Evolutionary conservation across 129 eudicot species (phyloP), one percentile per base, ranked within the genome.

Genomic region (Mikania micrantha): DNA sequence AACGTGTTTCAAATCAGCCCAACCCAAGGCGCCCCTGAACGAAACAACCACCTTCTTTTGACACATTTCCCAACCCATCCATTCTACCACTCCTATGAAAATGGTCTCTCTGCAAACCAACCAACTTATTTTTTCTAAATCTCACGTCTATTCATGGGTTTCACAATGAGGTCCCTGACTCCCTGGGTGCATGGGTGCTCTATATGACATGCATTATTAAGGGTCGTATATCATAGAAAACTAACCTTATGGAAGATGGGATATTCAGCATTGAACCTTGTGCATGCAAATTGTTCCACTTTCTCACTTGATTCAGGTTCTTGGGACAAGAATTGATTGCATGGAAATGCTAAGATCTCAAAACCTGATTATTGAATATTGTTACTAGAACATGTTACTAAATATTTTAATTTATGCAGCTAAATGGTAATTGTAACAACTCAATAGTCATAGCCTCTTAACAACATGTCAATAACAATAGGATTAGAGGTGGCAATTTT

Each of bases 261-360:
- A 66, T 77, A 92, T 77, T 86, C 91, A 38, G 91, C 98, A 22
- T 77, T 82, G 69, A 78, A 92, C 83, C 85, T 92, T 36, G 96
- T 76, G 66, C 98, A 92, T 49, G 89, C 98, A 82, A 88, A 92
- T 72, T 85, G 79, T 28, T 80, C 84, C 16, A 85, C 86, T 40
- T 92, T 90, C 71, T 80, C 79, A 36, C 87, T 82, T 40, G 96
- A 60, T 10, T 94, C 96, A 0, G 98, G 98, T 66, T 92, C 98
- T 82, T 92, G 98, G 56, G 65, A 39, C 81, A 85, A 58, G 78
- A 92, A 92, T 75, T 92, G 96, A 47, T 92, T 92, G 79, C 98
- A 92, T 7, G 98, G 98, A 63, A 92, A 92, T 64, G 98, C 98
- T 85, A 92, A 74, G 47, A 92, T 80, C 81, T 84, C 91, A n/a